phyloP scores from a whole-genome alignment of 768 basidiomycete species.

The Dacryopinax spathularia region DNA sequence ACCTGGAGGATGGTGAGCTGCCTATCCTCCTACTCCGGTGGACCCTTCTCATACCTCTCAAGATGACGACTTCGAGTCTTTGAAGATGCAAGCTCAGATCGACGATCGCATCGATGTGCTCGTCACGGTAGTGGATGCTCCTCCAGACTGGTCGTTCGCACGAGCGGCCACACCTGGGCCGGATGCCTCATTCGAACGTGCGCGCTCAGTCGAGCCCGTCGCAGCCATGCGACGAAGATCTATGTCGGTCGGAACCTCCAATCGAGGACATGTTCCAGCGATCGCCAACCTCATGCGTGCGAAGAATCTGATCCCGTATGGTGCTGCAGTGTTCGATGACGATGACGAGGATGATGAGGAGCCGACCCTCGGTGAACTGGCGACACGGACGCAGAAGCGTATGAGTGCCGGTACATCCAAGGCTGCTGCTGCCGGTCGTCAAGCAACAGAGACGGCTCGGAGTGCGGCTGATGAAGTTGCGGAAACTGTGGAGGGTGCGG shows the following conservation, averaged over 20 bases:
- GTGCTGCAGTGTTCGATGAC: background rate
- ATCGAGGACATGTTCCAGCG: background rate
- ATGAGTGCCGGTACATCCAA: background rate
- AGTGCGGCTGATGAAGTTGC: background rate
- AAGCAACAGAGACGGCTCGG: background rate
- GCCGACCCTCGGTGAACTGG: background rate
- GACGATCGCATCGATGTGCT: background rate
- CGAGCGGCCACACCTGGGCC: background rate
- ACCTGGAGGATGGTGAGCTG: conserved; percentile 57
- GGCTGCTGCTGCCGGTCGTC: background rate
- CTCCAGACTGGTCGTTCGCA: background rate
- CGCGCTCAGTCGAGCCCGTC: background rate
- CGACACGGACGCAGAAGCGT: background rate
- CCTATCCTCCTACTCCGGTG: conserved; percentile 10
- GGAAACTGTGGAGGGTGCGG: background rate
- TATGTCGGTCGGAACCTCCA: background rate
- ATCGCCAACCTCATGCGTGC: background rate
- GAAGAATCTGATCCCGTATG: background rate
- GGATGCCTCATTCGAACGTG: background rate
- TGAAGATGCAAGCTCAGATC: background rate
- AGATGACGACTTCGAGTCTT: conserved; percentile 7
- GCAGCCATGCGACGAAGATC: background rate
- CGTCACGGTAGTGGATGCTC: background rate
- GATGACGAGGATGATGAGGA: background rate
- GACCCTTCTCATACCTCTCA: background rate